Conservation (phyloP, 345 rosid genomes). For the Passiflora organensis region DNA sequence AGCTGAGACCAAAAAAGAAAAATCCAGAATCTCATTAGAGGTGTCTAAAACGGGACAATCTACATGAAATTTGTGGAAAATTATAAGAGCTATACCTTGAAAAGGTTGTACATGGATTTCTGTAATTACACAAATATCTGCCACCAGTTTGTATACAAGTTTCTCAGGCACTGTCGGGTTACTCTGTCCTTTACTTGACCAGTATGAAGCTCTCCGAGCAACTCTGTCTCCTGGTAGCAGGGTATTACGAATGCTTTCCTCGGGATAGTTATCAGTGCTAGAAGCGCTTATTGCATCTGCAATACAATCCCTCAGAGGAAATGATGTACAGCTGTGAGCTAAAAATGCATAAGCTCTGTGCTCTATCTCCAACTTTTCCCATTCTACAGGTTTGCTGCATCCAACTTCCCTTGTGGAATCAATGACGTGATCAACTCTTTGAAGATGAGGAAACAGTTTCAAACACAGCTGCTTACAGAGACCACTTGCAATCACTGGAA, state of each 20-base stretch:
- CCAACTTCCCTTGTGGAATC: constrained; percentile 46
- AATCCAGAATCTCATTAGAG: constrained; percentile 13
- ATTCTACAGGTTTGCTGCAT: constrained; percentile 39
- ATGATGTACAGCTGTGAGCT: constrained; percentile 39
- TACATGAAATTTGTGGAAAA: background rate
- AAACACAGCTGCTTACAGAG: constrained; percentile 62
- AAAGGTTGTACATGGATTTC: constrained; percentile 78
- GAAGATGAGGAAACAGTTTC: constrained; percentile 58
- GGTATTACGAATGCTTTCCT: constrained; percentile 73
- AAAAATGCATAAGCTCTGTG: constrained; percentile 66
- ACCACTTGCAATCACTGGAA: constrained; percentile 53
- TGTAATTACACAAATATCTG: constrained; percentile 63
- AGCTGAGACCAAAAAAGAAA: constrained; percentile 40
- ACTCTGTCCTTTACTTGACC: constrained; percentile 86
- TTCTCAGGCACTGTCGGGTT: constrained; percentile 73
- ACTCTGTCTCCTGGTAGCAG: constrained; percentile 45
- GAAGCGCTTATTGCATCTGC: constrained; percentile 66
- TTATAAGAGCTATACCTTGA: constrained; percentile 43
- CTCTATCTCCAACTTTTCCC: constrained; percentile 50
- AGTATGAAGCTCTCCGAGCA: constrained; percentile 60
- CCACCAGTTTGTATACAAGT: constrained; percentile 58
- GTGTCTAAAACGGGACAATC: constrained; percentile 3
- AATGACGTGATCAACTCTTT: constrained; percentile 37
- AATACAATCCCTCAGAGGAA: constrained; percentile 43
- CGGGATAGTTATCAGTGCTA: constrained; percentile 83